Percentiles rank a stretch among this genome's conserved stretches.
Conservation (phyloP, 2,329 filamentous ascomycete genomes). For the Pyricularia grisea region DNA sequence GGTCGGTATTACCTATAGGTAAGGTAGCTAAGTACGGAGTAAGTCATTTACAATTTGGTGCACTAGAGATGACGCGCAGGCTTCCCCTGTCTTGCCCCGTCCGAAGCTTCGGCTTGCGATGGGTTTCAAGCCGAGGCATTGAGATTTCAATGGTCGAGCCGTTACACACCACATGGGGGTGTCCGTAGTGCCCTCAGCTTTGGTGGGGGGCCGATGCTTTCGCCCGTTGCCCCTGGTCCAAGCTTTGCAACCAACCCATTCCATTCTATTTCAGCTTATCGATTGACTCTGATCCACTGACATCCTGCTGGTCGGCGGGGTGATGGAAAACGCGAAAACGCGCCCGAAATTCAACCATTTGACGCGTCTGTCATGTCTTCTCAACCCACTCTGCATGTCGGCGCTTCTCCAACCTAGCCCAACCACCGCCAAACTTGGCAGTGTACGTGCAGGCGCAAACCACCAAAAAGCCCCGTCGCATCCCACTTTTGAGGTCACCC, state of each 20-base stretch:
- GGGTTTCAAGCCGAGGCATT: background rate
- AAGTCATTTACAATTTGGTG: background rate
- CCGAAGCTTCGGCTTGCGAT: background rate
- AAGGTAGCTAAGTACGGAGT: no score
- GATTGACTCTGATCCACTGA: background rate
- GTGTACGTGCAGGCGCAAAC: background rate
- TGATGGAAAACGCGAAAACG: constrained; percentile 11
- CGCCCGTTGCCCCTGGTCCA: background rate
- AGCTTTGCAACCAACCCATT: background rate
- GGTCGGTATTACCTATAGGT: no score
- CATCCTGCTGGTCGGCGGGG: background rate
- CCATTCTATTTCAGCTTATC: background rate
- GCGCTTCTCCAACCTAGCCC: background rate
- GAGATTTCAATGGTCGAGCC: background rate
- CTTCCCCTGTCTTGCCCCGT: background rate
- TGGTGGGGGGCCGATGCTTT: background rate
- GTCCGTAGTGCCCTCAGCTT: background rate
- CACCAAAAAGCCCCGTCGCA: constrained; percentile 1
- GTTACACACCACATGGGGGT: background rate
- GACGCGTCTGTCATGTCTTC: background rate
- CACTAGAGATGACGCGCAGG: background rate
- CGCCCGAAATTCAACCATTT: constrained; percentile 6
- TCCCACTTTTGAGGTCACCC: background rate
- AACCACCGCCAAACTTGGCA: constrained; percentile 4
- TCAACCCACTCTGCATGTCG: background rate